Evolutionary conservation across 768 basidiomycete species (phyloP), one percentile per base, ranked within the genome.

Genomic region (Dacryopinax primogenitus): DNA sequence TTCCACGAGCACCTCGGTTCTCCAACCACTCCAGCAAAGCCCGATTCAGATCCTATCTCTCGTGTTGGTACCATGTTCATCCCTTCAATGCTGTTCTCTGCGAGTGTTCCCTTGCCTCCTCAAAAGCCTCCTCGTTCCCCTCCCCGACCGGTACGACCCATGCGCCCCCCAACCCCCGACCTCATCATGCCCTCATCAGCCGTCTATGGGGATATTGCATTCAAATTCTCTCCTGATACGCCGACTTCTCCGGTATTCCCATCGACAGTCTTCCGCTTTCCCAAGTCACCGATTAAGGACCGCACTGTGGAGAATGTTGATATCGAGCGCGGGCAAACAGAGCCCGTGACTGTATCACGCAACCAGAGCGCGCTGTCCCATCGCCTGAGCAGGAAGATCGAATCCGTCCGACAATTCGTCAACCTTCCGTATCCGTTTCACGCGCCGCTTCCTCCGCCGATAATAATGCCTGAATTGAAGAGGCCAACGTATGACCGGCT

Each of bases 351-450:
- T 18, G 41, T 23, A 23, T 58, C 51, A 11, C 37, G 37, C 51
- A 58, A 23, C 26, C 26, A 58, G 51, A 58, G 13, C 51, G 15
- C 30, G 13, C 21, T 58, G 15, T 58, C 51, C 51, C 51, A 58
- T 58, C 23, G 51, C 26, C 51, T 58, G 9, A 58, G 51, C 30
- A 58, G 51, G 26, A 58, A 30, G 51, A 58, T 58, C 51, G 51
- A 58, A 21, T 23, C 51, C 18, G 26, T 58, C 11, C 51, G 51
- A 30, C 51, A 58, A 18, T 58, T 58, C 18, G 51, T 58, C 51
- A 58, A 58, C 51, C 26, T 58, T 11, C 51, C 51, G 9, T 58
- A 58, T 30, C 51, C 51, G 21, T 58, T 58, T 30, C 51, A 58
- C 26, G 51, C 51, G 9, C 13, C 13, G 9, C 21, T 58, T 3